Conservation (phyloP, 805 yeast genomes). For the Saccharomycopsis amapae region DNA sequence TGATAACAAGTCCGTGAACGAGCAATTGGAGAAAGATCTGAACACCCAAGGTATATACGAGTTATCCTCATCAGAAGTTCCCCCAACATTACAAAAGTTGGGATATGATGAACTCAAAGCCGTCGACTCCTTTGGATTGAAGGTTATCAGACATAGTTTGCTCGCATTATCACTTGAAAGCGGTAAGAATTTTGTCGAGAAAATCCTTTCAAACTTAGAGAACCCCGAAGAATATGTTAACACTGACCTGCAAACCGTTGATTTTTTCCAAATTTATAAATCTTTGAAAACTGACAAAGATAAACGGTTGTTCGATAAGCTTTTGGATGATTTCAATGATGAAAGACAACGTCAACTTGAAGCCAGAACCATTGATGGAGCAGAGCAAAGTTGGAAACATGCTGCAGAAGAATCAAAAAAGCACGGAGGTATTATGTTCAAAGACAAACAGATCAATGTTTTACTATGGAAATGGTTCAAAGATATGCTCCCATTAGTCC, state of each 20-base stretch:
- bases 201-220: conserved; percentile 9
- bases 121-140: conserved; percentile 72
- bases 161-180: conserved; percentile 37
- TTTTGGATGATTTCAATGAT: conserved; percentile 63
- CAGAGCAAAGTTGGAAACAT: conserved; percentile 82
- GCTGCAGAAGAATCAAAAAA: conserved; percentile 61
- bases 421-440: conserved; percentile 45
- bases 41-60: background rate
- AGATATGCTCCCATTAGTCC: conserved; percentile 61
- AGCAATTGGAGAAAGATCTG: conserved; percentile 3
- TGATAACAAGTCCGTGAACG: conserved; percentile 1
- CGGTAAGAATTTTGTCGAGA: conserved; percentile 19
- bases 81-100: conserved; percentile 46
- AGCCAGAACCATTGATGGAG: conserved; percentile 72
- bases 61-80: conserved; percentile 21
- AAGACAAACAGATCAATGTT: conserved; percentile 58
- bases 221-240: conserved; percentile 20
- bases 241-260: conserved; percentile 30
- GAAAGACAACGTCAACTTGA: conserved; percentile 75
- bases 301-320: conserved; percentile 50
- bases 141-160: conserved; percentile 69
- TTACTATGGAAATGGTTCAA: conserved; percentile 81
- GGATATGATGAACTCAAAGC: conserved; percentile 47
- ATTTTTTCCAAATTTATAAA: conserved; percentile 63
- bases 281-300: conserved; percentile 41